Evolutionary conservation across 257 asterid species (phyloP), one percentile per base, ranked within the genome.

Genomic region (Petunia secreta): DNA sequence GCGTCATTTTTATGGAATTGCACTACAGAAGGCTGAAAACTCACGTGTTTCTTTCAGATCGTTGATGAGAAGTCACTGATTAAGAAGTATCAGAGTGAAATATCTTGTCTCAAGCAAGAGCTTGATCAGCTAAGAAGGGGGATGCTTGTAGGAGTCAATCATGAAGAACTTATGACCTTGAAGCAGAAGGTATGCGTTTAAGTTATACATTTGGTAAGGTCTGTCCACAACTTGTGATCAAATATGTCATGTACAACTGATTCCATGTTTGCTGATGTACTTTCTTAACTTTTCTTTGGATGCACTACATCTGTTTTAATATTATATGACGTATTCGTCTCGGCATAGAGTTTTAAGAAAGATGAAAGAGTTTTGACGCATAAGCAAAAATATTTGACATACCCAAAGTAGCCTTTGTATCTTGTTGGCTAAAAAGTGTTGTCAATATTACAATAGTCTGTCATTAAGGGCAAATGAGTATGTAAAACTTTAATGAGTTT

Each of bases 21-120:
- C 44, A 34, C 34, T 73, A 34, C 3, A 64, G 76, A 67, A 80
- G 54, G 44, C 75, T 63, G 74, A 78, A 62, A 55, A 54, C 63
- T 59, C 64, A 60, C 63, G 46, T 62, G 46, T 54, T 50, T 80
- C 73, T 68, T 74, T 81, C 93, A 96, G 99, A 92, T 96, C 83
- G 94, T 96, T 85, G 99, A 96, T 90, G 99, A 94, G 78, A 94
- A 96, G 82, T 96, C 99, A 14, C 84, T 96, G 91, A 96, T 96
- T 88, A 96, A 96, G 93, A 96, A 96, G 83, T 96, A 96, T 88
- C 99, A 96, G 87, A 90, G 87, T 82, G 99, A 96, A 91, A 96
- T 96, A 82, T 91, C 98, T 81, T 81, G 80, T 79, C 97, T 96
- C 79, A 96, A 88, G 83, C 87, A 91, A 78, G 99, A 96, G 86